phyloP scores from a whole-genome alignment of 2,329 filamentous ascomycete species.

The Fusarium chlamydosporum region DNA sequence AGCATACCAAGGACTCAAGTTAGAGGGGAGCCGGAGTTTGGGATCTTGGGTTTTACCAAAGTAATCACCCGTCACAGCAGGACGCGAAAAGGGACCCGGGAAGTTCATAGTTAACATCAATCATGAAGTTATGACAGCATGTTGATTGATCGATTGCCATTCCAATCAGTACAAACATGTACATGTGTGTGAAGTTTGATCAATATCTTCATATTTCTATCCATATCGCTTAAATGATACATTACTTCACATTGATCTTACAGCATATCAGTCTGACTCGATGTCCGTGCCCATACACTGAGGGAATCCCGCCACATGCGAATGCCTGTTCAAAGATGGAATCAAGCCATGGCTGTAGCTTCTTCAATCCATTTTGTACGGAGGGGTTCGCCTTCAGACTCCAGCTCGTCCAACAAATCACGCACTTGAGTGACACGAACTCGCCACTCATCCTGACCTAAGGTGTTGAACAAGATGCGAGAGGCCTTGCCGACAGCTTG shows the following conservation, averaged over 20 bases:
- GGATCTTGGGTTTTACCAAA: conserved; percentile 27
- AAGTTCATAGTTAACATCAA: conserved; percentile 37
- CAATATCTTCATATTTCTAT: not conserved
- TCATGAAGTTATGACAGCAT: conserved; percentile 44
- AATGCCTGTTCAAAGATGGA: not conserved
- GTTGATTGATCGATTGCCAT: not conserved
- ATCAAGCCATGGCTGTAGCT: conserved; percentile 3
- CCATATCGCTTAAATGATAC: not conserved
- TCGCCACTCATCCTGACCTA: conserved; percentile 57
- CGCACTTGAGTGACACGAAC: conserved; percentile 48
- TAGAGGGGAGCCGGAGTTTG: conserved; percentile 43
- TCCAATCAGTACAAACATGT: not conserved
- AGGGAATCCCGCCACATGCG: too few species aligned
- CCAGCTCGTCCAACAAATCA: conserved; percentile 40
- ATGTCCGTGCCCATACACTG: not conserved
- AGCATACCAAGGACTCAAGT: conserved; percentile 36
- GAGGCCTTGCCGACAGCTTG: conserved; percentile 52
- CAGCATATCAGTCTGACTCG: not conserved
- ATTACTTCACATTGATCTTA: conserved; percentile 35
- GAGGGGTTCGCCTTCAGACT: conserved; percentile 31
- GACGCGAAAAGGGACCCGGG: conserved; percentile 26
- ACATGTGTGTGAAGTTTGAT: not conserved
- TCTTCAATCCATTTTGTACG: conserved; percentile 37
- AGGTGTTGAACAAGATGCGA: conserved; percentile 52
- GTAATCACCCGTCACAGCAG: conserved; percentile 30